A percentile compares a stretch with the other conserved stretches of the same genome.
These are phyloP conservation scores for Uromyces viciae-fabae DNA, from an alignment of 1,284 basidiomycete genomes.

Conservation along the genomic window DNA sequence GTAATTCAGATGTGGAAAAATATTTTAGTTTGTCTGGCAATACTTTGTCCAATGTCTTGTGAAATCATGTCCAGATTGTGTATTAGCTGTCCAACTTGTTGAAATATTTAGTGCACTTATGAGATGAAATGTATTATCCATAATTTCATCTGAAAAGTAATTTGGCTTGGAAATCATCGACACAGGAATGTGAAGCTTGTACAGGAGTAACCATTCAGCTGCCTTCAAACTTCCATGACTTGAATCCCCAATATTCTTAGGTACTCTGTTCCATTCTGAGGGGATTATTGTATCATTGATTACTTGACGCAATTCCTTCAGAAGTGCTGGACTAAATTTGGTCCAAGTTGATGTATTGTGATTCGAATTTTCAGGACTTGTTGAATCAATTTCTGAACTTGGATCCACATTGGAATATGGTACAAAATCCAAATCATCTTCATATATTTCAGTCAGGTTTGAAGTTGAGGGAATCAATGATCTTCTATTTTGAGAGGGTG, in stretches of 20 bases:
- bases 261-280: constrained; percentile 1
- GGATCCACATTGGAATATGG: neutral
- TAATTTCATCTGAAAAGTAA: neutral
- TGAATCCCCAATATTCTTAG: neutral
- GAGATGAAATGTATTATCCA: neutral
- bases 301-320: neutral
- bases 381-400: neutral
- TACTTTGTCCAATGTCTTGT: neutral
- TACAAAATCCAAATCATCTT: constrained; percentile 9
- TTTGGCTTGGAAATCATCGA: neutral
- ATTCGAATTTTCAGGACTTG: no score
- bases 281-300: neutral
- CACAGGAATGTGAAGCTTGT: constrained; percentile 2
- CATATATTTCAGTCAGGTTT: neutral
- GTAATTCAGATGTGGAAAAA: neutral
- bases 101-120: neutral
- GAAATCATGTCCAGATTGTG: neutral
- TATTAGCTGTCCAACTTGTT: neutral
- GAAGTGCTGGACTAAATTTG: neutral
- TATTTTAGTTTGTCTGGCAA: neutral
- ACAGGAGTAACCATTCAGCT: constrained; percentile 12
- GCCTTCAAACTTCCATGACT: constrained; percentile 22
- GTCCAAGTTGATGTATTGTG: neutral
- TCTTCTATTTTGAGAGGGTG: neutral
- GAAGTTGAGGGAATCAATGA: neutral